Evolutionary conservation across 345 rosid species (phyloP).

Genomic region (Corymbia maculata): DNA sequence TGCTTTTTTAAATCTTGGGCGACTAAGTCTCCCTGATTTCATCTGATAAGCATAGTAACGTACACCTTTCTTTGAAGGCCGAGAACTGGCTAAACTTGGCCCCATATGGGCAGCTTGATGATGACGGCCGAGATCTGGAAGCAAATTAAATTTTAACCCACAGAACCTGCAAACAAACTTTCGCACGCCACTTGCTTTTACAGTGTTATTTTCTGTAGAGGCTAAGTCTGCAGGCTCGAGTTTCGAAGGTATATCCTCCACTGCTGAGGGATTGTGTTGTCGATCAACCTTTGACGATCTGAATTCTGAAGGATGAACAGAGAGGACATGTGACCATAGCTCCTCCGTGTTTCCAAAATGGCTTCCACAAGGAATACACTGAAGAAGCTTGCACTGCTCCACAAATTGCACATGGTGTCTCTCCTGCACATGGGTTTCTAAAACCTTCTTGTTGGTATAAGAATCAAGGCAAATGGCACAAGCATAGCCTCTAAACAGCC

Average conservation of each 20-base stretch:
- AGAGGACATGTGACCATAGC: slow-evolving; percentile 67
- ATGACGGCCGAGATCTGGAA: slow-evolving; percentile 98
- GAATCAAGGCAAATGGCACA: slow-evolving; percentile 98
- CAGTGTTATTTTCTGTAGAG: slow-evolving; percentile 27
- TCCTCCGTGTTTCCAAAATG: slow-evolving; percentile 87
- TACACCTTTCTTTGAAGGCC: slow-evolving; percentile 57
- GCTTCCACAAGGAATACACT: slow-evolving; percentile 82
- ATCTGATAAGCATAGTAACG: slow-evolving; percentile 60
- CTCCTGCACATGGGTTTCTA: slow-evolving; percentile 90
- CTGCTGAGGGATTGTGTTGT: slow-evolving; percentile 9
- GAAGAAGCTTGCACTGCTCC: slow-evolving; percentile 97
- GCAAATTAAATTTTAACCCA: slow-evolving; percentile 80
- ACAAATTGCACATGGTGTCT: slow-evolving; percentile 87
- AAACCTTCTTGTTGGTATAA: slow-evolving; percentile 55
- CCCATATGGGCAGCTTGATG: slow-evolving; percentile 99
- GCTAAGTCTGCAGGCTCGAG: slow-evolving; percentile 25
- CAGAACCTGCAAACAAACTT: slow-evolving; percentile 84
- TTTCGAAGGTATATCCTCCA: slow-evolving; percentile 23
- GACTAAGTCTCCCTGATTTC: slow-evolving; percentile 93
- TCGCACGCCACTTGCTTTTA: slow-evolving; percentile 31
- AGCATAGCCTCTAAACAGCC: slow-evolving; percentile 79
- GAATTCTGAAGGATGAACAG: slow-evolving; percentile 57
- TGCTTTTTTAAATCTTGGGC: slow-evolving; percentile 79
- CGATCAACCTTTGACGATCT: slow-evolving; percentile 30
- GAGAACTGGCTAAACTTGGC: slow-evolving; percentile 41